Conservation (phyloP, 768 basidiomycete genomes). For the Mrakia blollopis region DNA sequence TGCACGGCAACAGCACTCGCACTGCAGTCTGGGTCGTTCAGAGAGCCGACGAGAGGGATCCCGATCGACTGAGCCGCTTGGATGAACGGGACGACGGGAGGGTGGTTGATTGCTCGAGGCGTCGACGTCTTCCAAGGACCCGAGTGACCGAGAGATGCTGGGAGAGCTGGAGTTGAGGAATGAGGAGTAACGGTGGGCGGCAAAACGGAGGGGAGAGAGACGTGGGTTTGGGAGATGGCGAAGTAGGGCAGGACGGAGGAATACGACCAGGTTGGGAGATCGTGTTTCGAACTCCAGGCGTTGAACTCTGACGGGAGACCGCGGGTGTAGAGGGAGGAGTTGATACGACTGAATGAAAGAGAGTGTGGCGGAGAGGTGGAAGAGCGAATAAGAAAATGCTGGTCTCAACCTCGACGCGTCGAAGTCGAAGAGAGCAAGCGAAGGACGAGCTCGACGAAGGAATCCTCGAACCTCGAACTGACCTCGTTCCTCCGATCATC, state of each 20-base stretch:
- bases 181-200: slow-evolving; percentile 14
- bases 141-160: neutral
- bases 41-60: slow-evolving; percentile 20
- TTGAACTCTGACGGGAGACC: slow-evolving; percentile 32
- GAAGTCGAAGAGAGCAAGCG: neutral
- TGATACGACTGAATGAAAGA: neutral
- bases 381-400: neutral
- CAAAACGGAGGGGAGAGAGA: neutral
- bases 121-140: slow-evolving; percentile 30
- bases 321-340: slow-evolving; percentile 29
- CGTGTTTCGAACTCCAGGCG: slow-evolving; percentile 20
- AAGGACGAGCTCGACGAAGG: neutral
- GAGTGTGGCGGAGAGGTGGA: neutral
- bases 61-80: slow-evolving; percentile 9
- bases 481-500: slow-evolving; percentile 31
- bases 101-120: slow-evolving; percentile 14
- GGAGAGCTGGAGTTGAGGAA: neutral
- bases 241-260: slow-evolving; percentile 23
- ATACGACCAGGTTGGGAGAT: slow-evolving; percentile 29
- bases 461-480: neutral
- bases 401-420: neutral
- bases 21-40: slow-evolving; percentile 25
- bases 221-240: slow-evolving; percentile 24
- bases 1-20: slow-evolving; percentile 30
- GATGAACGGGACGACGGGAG: slow-evolving; percentile 28